These are phyloP conservation scores for Ceratocystis albifundus DNA, from an alignment of 2,329 filamentous ascomycete genomes.

Conservation along the genomic window DNA sequence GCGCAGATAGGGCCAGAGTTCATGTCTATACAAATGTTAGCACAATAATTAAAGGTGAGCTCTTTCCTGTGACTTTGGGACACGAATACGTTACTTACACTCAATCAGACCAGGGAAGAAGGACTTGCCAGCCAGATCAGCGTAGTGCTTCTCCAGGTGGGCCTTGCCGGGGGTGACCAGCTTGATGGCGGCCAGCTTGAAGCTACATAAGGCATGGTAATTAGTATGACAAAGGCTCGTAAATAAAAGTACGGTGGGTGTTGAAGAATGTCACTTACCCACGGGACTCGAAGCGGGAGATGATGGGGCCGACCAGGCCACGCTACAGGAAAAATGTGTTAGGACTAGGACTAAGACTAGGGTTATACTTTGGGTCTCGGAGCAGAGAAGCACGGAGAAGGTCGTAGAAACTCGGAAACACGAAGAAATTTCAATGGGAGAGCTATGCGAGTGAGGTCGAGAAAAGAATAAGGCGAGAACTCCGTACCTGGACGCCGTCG, in stretches of 20 bases:
- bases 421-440: not conserved
- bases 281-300: slow-evolving; percentile 94
- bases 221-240: not conserved
- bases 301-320: slow-evolving; percentile 94
- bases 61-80: too few species aligned
- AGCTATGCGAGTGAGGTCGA: not conserved
- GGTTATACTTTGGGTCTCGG: slow-evolving; percentile 16
- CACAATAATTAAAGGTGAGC: slow-evolving; percentile 22
- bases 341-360: slow-evolving; percentile 11
- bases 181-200: slow-evolving; percentile 98
- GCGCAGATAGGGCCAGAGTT: slow-evolving; percentile 89
- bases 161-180: slow-evolving; percentile 76
- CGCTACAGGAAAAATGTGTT: slow-evolving; percentile 45
- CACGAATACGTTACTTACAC: slow-evolving; percentile 50
- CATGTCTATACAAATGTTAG: slow-evolving; percentile 60
- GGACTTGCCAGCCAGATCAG: slow-evolving; percentile 81
- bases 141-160: slow-evolving; percentile 97
- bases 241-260: not conserved
- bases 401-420: slow-evolving; percentile 17
- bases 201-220: slow-evolving; percentile 42
- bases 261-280: slow-evolving; percentile 46
- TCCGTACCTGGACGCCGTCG: slow-evolving; percentile 88
- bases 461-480: slow-evolving; percentile 1
- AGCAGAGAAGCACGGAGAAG: slow-evolving; percentile 18
- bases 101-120: slow-evolving; percentile 93